phyloP scores from a whole-genome alignment of 2,329 filamentous ascomycete species.

The Cercospora sojina region DNA sequence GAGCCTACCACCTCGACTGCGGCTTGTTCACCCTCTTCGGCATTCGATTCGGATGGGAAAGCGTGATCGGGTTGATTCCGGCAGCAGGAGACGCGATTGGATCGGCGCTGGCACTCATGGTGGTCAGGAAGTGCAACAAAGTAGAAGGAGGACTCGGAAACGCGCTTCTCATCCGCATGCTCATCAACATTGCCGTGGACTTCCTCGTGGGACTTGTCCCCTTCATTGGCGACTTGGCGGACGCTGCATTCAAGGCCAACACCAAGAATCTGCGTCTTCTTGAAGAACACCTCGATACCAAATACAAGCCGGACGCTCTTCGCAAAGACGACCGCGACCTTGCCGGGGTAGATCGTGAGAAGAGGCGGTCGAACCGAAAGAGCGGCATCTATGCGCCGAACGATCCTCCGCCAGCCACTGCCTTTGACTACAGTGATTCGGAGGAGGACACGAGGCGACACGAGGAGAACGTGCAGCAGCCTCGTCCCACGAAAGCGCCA shows the following conservation, averaged over 20 bases:
- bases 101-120: constrained; percentile 68
- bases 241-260: constrained; percentile 72
- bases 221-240: constrained; percentile 71
- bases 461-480: constrained; percentile 17
- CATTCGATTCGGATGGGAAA: constrained; percentile 84
- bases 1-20: constrained; percentile 84
- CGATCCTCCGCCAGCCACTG: constrained; percentile 46
- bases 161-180: constrained; percentile 66
- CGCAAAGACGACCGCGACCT: constrained; percentile 31
- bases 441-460: constrained; percentile 16
- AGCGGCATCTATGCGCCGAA: constrained; percentile 36
- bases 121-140: constrained; percentile 69
- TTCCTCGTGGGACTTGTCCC: constrained; percentile 73
- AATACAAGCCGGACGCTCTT: constrained; percentile 54
- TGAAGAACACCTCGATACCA: constrained; percentile 66
- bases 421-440: constrained; percentile 37
- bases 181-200: constrained; percentile 74
- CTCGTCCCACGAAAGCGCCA: constrained; percentile 18
- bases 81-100: constrained; percentile 76
- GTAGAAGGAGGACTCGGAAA: constrained; percentile 74
- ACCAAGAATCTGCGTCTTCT: constrained; percentile 71
- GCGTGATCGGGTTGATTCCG: constrained; percentile 80
- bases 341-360: constrained; percentile 33
- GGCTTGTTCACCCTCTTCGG: constrained; percentile 78
- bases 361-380: constrained; percentile 37